Evolutionary conservation across 768 basidiomycete species (phyloP), one percentile per base, ranked within the genome.

Genomic region (Lentinula detonsa): DNA sequence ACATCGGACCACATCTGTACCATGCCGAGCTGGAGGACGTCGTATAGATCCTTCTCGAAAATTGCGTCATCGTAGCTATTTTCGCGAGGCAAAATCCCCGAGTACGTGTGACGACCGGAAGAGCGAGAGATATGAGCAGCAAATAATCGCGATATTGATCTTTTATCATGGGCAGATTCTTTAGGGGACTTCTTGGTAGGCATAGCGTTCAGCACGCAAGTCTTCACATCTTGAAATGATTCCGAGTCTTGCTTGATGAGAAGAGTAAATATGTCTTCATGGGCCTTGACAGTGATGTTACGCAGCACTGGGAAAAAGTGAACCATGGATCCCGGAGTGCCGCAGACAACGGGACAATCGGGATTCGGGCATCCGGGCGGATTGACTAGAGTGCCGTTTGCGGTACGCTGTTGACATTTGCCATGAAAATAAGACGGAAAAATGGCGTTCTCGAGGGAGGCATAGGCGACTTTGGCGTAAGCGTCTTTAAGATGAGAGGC

Each of bases 241-340:
- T 72, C 70, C 15, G 75, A 80, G 18, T 72, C 69, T 7, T 81
- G 76, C 1, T 69, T 68, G 0, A 74, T 66, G 56, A 81, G 61
- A 4, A 69, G 65, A 42, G 69, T 59, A 34, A 85, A 65, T 40
- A 76, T 61, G 18, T 65, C 60, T 37, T 61, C 65, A 21, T 79
- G 80, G 52, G 76, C 61, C 55, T 81, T 73, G 71, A 75, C 85
- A 11, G 77, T 83, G 69, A 86, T 81, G 53, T 66, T 53, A 37
- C 72, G 67, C 18, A 91, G 75, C 33, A 65, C 75, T 7, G 74
- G 54, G 71, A 78, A 91, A 73, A 84, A 88, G 72, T 90, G 88
- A 9, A 87, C 81, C 65, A 92, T 72, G 2, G 89, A 91, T 9
- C 90, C 89, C n/a, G 90, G 88, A 5, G 90, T 91, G 67, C 90